phyloP scores from a whole-genome alignment of 2,329 filamentous ascomycete species.

The Dactylellina parvicollis region DNA sequence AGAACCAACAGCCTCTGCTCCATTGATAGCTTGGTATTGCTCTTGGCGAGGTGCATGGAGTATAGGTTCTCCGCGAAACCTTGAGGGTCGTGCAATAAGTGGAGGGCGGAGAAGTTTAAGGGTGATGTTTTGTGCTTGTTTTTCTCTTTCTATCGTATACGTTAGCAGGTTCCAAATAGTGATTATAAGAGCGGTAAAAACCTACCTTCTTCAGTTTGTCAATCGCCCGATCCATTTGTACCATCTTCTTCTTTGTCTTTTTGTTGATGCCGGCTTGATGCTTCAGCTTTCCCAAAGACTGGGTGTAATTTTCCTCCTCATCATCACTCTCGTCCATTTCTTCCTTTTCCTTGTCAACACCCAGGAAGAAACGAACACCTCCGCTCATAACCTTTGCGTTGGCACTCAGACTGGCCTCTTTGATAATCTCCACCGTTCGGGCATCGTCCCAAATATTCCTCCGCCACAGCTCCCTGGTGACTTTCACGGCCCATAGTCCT shows the following conservation, averaged over 20 bases:
- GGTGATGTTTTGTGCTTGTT: conserved; percentile 88
- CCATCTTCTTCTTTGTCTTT: conserved; percentile 88
- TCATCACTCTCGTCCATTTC: conserved; percentile 89
- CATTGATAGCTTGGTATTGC: conserved; percentile 82
- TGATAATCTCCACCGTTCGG: conserved; percentile 97
- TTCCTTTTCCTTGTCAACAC: conserved; percentile 94
- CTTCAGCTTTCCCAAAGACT: conserved; percentile 69
- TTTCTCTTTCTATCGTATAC: conserved; percentile 69
- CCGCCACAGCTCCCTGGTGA: conserved; percentile 95
- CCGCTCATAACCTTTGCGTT: conserved; percentile 92
- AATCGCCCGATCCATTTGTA: conserved; percentile 80
- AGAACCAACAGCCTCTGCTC: conserved; percentile 91
- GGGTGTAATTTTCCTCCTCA: conserved; percentile 72
- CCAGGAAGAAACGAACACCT: conserved; percentile 92
- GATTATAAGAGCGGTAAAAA: background rate
- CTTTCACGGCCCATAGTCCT: conserved; percentile 93
- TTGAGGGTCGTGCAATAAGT: conserved; percentile 92
- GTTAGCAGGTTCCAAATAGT: conserved; percentile 26
- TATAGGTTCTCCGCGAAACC: conserved; percentile 91
- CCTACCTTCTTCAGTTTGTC: conserved; percentile 76
- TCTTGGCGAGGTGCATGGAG: conserved; percentile 86
- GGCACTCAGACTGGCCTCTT: conserved; percentile 85
- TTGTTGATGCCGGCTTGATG: conserved; percentile 94
- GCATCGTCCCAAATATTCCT: conserved; percentile 94
- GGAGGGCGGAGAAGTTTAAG: conserved; percentile 94